These are phyloP conservation scores for Penicillium sp. DNA, from an alignment of 2,329 filamentous ascomycete genomes.

Conservation along the genomic window DNA sequence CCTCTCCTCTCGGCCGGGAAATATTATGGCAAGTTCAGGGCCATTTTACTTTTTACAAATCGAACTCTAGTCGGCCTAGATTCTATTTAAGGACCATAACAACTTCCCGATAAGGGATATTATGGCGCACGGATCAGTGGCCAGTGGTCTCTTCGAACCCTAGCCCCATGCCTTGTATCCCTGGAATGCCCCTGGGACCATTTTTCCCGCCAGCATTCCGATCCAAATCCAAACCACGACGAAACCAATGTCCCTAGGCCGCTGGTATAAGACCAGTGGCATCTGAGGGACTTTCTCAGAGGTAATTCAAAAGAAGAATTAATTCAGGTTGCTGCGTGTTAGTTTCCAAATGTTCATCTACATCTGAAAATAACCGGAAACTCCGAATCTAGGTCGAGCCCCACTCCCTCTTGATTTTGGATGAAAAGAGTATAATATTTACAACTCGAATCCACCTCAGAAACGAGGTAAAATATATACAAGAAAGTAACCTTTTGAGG, in stretches of 20 bases:
- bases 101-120: not conserved
- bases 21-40: no score
- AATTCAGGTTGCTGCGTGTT: no score
- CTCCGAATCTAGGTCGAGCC: not conserved
- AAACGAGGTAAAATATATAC: not conserved
- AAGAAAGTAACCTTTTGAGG: not conserved
- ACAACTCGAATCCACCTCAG: not conserved
- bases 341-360: no score
- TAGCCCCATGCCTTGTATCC: not conserved
- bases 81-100: not conserved
- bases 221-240: not conserved
- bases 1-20: no score
- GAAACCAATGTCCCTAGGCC: no score
- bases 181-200: not conserved
- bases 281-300: not conserved
- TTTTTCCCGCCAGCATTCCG: not conserved
- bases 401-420: not conserved
- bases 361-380: not conserved
- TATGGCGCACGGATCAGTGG: not conserved
- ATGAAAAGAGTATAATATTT: not conserved
- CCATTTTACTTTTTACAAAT: no score
- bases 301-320: no score
- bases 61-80: not conserved
- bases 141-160: not conserved
- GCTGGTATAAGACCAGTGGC: not conserved